These are phyloP conservation scores for Aspergillus indologenus DNA, from an alignment of 495 filamentous ascomycete genomes.

Conservation along the genomic window DNA sequence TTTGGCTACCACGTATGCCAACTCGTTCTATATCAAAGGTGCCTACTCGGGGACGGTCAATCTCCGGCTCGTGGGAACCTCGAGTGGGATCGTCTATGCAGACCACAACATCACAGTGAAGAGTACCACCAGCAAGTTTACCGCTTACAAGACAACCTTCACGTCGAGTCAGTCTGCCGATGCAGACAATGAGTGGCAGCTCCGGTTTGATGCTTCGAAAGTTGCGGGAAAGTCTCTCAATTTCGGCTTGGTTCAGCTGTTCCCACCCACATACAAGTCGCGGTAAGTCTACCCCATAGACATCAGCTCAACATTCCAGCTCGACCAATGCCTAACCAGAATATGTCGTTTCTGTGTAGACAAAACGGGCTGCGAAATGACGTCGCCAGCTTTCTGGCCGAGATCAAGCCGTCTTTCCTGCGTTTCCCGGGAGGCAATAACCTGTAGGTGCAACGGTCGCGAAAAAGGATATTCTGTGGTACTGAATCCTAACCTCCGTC, in stretches of 20 bases:
- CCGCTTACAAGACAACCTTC: slow-evolving; percentile 36
- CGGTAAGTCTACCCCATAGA: slow-evolving; percentile 3
- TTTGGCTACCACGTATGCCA: slow-evolving; percentile 47
- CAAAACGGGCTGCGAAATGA: slow-evolving; percentile 60
- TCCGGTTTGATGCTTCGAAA: slow-evolving; percentile 55
- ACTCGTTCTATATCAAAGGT: slow-evolving; percentile 57
- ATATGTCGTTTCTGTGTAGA: slow-evolving; percentile 18
- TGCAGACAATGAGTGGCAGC: slow-evolving; percentile 60
- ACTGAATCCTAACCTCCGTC: neutral
- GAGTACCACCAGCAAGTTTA: slow-evolving; percentile 27
- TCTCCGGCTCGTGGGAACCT: slow-evolving; percentile 26
- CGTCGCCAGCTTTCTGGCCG: slow-evolving; percentile 51
- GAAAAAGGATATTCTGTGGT: neutral
- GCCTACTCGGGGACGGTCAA: slow-evolving; percentile 31
- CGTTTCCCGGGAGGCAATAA: slow-evolving; percentile 68
- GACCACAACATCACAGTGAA: slow-evolving; percentile 26
- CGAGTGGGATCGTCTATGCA: slow-evolving; percentile 31
- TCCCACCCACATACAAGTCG: slow-evolving; percentile 56
- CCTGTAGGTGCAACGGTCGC: slow-evolving; percentile 25
- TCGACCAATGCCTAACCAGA: neutral
- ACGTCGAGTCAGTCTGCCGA: slow-evolving; percentile 43
- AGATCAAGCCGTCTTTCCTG: slow-evolving; percentile 54
- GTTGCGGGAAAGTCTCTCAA: slow-evolving; percentile 48
- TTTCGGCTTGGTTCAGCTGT: slow-evolving; percentile 64
- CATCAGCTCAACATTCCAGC: neutral